Evolutionary conservation across 2,329 filamentous ascomycete genomes (phyloP), one percentile per base, ranked within the genome.

Genomic region (Xylaria sp.): DNA sequence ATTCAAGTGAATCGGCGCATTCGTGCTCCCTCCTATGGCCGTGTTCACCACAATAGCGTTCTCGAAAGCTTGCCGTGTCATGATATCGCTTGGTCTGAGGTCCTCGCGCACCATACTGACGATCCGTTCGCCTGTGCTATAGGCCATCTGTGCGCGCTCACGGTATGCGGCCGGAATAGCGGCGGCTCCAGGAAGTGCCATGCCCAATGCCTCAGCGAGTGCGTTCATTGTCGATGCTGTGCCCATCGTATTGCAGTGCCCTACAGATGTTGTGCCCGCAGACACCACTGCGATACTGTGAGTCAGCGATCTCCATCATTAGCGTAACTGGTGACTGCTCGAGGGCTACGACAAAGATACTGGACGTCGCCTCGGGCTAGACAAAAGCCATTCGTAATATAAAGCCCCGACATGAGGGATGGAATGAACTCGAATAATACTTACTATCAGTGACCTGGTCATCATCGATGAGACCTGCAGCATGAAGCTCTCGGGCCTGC

Each of bases 1-100:
- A 48, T 83, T 85, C 57, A 88, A 77, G 73, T 88, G 86, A 58
- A 88, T 87, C 0, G 86, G 85, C 0, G 86, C 86, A 69, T 88
- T 88, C 3, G 86, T 87, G 70, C 84, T 86, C 15, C 86, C 86
- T 31, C 86, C 86, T 62, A 88, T 86, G 23, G 86, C 86, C 1
- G 84, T 85, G 69, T 86, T 87, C 51, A 81, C 82, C 6, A 84
- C 83, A 33, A 88, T 86, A 7, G 84, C 85, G 68, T 88, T 88
- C 76, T 88, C 86, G 66, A 88, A 88, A 0, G 86, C 85, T 65
- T 83, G 76, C 3, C 85, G 80, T 0, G 86, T 88, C 82, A 88
- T 82, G 73, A 88, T 84, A 67, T 88, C 86, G 70, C 82, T 85
- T 2, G 86, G 86, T 68, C 83, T 85, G 36, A 82, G 79, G 73